phyloP scores from a whole-genome alignment of 352 stramenopile species.

The Pythium insidiosum region DNA sequence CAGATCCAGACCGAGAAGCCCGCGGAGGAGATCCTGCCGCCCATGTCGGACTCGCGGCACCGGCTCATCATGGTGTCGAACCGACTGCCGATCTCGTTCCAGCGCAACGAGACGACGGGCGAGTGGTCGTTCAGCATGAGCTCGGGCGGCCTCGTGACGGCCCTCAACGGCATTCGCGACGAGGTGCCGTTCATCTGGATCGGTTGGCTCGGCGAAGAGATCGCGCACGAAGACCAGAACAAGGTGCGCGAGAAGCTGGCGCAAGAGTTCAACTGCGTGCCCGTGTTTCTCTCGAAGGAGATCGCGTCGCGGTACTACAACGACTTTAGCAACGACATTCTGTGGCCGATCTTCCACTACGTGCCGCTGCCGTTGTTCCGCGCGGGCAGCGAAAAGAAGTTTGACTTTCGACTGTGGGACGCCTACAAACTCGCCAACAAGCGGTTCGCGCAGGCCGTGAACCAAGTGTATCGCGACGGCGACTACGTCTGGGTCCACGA shows the following conservation, averaged over 20 bases:
- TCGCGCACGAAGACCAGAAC: slow-evolving; percentile 72
- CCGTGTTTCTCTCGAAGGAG: slow-evolving; percentile 86
- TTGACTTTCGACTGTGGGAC: slow-evolving; percentile 85
- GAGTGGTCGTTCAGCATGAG: slow-evolving; percentile 87
- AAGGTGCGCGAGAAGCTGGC: slow-evolving; percentile 78
- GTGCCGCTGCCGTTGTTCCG: slow-evolving; percentile 84
- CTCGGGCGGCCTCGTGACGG: slow-evolving; percentile 81
- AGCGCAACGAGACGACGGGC: slow-evolving; percentile 77
- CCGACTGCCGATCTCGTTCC: slow-evolving; percentile 84
- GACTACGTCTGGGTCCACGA: slow-evolving; percentile 88
- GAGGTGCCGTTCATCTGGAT: slow-evolving; percentile 90
- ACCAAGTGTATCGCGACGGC: slow-evolving; percentile 68
- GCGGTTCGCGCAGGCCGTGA: slow-evolving; percentile 71
- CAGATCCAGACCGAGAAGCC: slow-evolving; percentile 77
- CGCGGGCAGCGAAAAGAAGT: slow-evolving; percentile 87
- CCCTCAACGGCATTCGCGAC: slow-evolving; percentile 82
- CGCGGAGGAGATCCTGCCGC: slow-evolving; percentile 61
- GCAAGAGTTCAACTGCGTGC: slow-evolving; percentile 84
- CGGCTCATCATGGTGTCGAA: slow-evolving; percentile 89
- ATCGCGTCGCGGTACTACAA: slow-evolving; percentile 89
- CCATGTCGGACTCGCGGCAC: slow-evolving; percentile 45
- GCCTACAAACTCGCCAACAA: slow-evolving; percentile 85
- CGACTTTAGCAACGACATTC: slow-evolving; percentile 88
- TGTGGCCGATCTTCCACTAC: slow-evolving; percentile 91
- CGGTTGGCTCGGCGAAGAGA: slow-evolving; percentile 86